Conservation (phyloP, 2,329 filamentous ascomycete species). For the Colletotrichum spaethianum region DNA sequence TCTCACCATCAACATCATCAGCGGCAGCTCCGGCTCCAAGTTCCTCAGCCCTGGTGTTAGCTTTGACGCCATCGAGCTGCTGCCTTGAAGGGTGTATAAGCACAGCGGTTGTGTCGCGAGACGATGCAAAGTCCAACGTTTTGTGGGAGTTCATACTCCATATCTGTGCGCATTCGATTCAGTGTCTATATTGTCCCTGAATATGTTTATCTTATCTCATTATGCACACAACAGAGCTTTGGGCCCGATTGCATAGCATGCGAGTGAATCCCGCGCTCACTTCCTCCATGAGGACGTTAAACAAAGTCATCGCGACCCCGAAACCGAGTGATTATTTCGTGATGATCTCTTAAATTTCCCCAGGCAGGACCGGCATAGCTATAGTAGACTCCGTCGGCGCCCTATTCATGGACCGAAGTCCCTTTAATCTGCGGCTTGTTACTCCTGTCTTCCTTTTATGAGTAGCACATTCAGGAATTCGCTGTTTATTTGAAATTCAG, state of each 20-base stretch:
- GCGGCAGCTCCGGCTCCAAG: slow-evolving; percentile 46
- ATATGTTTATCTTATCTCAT: not conserved
- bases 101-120: not conserved
- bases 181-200: not conserved
- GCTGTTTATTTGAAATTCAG: too few relatives aligned
- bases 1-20: slow-evolving; percentile 49
- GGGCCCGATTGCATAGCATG: not conserved
- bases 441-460: too few relatives aligned
- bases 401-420: too few relatives aligned
- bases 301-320: not conserved
- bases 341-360: too few relatives aligned
- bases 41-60: slow-evolving; percentile 50
- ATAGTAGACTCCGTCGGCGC: too few relatives aligned
- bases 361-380: too few relatives aligned
- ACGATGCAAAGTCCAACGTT: not conserved
- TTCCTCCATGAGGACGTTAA: not conserved
- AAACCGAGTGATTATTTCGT: too few relatives aligned
- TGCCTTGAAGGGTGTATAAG: slow-evolving; percentile 27
- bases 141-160: not conserved
- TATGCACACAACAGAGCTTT: not conserved
- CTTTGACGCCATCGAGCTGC: slow-evolving; percentile 48
- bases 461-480: too few relatives aligned
- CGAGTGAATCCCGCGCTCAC: not conserved
- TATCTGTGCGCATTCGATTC: not conserved
- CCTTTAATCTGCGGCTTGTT: too few relatives aligned